These are phyloP conservation scores for Drechslerella coelobrocha DNA, from an alignment of 2,329 filamentous ascomycete species.

Conservation along the genomic window DNA sequence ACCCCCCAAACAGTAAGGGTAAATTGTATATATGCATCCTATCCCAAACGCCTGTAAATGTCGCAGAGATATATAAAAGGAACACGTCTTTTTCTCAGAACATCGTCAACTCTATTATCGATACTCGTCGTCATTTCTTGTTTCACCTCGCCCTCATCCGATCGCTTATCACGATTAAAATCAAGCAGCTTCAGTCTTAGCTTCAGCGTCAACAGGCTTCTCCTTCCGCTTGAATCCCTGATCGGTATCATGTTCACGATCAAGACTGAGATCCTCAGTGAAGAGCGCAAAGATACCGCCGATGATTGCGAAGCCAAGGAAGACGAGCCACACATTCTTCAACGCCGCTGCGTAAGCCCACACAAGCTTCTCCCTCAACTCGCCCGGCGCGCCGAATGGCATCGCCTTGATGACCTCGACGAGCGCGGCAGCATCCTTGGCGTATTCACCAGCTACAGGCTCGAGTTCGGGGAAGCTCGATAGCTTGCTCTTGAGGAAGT, in stretches of 20 bases:
- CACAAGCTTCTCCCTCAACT: constrained; percentile 60
- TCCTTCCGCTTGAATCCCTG: constrained; percentile 62
- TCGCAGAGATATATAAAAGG: too few species aligned
- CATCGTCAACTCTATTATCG: too few species aligned
- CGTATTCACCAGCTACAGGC: constrained; percentile 62
- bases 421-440: constrained; percentile 66
- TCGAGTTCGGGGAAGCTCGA: constrained; percentile 61
- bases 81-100: too few species aligned
- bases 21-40: too few species aligned
- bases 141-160: constrained; percentile 10
- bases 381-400: constrained; percentile 57
- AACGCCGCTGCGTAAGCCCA: constrained; percentile 65
- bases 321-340: constrained; percentile 65
- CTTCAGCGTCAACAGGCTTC: constrained; percentile 46
- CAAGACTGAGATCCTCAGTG: constrained; percentile 63
- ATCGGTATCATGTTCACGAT: constrained; percentile 61
- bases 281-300: constrained; percentile 64
- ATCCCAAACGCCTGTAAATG: too few species aligned
- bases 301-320: constrained; percentile 64
- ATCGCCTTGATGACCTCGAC: constrained; percentile 67
- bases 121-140: constrained; percentile 29
- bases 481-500: constrained; percentile 66
- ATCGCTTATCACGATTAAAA: too few species aligned
- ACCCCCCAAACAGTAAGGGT: too few species aligned
- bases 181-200: constrained; percentile 13